Percentiles rank a stretch among this genome's conserved stretches.
phyloP scores from a whole-genome alignment of 305 asterid genomes.

The Fraxinus platypoda region DNA sequence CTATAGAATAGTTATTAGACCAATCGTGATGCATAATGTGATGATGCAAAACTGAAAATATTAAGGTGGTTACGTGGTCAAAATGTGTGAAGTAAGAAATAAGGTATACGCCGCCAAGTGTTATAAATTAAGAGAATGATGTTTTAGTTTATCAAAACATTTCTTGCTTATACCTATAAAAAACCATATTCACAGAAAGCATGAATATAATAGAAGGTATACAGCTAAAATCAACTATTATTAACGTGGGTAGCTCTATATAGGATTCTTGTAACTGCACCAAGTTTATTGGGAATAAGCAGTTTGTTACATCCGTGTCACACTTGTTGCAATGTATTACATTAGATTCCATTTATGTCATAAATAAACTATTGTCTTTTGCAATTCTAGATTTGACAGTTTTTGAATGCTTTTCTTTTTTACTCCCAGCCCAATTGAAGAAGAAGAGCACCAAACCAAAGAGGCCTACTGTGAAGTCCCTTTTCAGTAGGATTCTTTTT shows the following conservation, averaged over 20 bases:
- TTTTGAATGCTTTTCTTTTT: conserved; percentile 22
- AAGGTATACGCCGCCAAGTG: background rate
- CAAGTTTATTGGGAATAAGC: background rate
- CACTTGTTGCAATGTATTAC: background rate
- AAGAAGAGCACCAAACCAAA: conserved; percentile 81
- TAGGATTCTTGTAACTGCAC: background rate
- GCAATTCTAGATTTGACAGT: background rate
- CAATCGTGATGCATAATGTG: background rate
- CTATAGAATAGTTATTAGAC: background rate
- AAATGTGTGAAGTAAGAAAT: background rate
- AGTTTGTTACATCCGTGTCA: background rate
- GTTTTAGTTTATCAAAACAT: background rate
- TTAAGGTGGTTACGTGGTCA: background rate
- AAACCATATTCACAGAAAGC: background rate
- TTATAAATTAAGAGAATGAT: background rate
- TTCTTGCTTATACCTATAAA: background rate
- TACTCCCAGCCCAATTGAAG: conserved; percentile 75
- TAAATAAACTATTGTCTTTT: background rate
- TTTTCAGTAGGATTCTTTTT: conserved; percentile 65
- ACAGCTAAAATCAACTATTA: background rate
- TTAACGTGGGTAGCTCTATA: background rate
- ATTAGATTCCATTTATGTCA: background rate
- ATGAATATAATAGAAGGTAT: background rate
- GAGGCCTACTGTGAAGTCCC: conserved; percentile 93
- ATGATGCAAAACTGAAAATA: background rate